Conservation (phyloP, 371 early-diverging fungal species). For the Rhizopus arrhizus region DNA sequence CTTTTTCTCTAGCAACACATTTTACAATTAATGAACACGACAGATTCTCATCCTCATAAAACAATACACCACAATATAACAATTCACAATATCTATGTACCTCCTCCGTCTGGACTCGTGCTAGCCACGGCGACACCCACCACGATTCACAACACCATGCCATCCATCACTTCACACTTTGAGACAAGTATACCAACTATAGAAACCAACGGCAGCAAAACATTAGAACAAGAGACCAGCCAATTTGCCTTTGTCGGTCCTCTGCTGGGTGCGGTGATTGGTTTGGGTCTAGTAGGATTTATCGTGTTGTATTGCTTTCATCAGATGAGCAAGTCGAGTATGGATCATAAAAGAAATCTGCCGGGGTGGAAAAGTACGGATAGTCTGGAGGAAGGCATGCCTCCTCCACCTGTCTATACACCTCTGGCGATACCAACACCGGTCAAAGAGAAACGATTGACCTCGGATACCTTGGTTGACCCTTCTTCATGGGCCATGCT, state of each 20-base stretch:
- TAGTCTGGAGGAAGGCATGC: background rate
- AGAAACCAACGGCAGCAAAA: too few species aligned
- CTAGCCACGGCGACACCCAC: background rate
- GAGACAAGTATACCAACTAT: too few species aligned
- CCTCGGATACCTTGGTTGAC: slow-evolving; percentile 25
- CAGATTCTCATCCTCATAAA: too few species aligned
- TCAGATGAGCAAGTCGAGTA: slow-evolving; percentile 3
- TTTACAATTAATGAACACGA: too few species aligned
- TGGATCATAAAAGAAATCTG: background rate
- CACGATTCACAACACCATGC: too few species aligned
- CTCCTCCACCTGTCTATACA: slow-evolving; percentile 24
- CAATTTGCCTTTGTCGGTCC: background rate
- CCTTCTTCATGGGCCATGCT: slow-evolving; percentile 10
- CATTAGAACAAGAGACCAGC: too few species aligned
- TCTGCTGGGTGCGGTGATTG: background rate
- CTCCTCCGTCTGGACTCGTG: background rate
- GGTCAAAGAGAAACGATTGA: slow-evolving; percentile 19
- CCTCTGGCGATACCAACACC: slow-evolving; percentile 1
- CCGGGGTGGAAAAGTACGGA: slow-evolving; percentile 10
- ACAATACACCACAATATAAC: background rate
- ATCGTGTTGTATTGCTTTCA: background rate
- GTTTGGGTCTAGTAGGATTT: background rate
- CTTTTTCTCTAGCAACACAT: too few species aligned
- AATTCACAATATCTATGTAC: background rate
- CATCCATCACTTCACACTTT: too few species aligned